phyloP scores from a whole-genome alignment of 2,329 filamentous ascomycete species.

The Botrytis deweyae region DNA sequence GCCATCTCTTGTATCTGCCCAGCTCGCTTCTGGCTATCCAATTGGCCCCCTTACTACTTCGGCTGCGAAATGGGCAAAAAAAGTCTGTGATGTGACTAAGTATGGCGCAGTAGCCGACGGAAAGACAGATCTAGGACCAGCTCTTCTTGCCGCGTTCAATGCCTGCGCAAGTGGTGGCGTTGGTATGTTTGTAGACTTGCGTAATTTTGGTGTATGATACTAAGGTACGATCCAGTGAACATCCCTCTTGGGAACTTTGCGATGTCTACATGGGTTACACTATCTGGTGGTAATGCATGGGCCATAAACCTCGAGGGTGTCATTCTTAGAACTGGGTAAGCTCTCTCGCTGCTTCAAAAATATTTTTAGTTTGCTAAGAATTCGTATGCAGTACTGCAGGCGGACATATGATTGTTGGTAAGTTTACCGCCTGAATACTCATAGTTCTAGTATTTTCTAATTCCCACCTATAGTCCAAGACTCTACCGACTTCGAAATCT shows the following conservation, averaged over 20 bases:
- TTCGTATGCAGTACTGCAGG: slow-evolving; percentile 36
- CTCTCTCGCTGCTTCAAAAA: background rate
- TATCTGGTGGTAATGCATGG: slow-evolving; percentile 48
- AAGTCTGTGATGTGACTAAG: slow-evolving; percentile 45
- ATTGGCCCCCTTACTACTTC: slow-evolving; percentile 31
- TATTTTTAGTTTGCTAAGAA: background rate
- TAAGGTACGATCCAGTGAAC: slow-evolving; percentile 9
- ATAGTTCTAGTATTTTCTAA: background rate
- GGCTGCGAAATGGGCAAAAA: slow-evolving; percentile 25
- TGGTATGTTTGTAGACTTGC: slow-evolving; percentile 22
- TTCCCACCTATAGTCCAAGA: slow-evolving; percentile 41
- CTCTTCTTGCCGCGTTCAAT: slow-evolving; percentile 44
- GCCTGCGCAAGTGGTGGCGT: slow-evolving; percentile 46
- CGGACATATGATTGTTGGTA: slow-evolving; percentile 52
- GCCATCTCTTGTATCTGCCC: slow-evolving; percentile 16
- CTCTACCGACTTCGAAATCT: slow-evolving; percentile 52
- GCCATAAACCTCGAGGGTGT: slow-evolving; percentile 53
- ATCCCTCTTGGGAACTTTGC: slow-evolving; percentile 37
- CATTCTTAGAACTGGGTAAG: slow-evolving; percentile 49
- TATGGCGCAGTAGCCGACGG: slow-evolving; percentile 49
- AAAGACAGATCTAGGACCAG: slow-evolving; percentile 45
- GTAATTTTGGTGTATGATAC: background rate
- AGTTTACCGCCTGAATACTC: background rate
- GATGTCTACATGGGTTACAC: slow-evolving; percentile 49
- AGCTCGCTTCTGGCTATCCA: slow-evolving; percentile 20